A percentile compares a stretch with the other conserved stretches of the same genome.
Conservation (phyloP, 495 filamentous ascomycete species). For the Beverwykella pulmonaria region DNA sequence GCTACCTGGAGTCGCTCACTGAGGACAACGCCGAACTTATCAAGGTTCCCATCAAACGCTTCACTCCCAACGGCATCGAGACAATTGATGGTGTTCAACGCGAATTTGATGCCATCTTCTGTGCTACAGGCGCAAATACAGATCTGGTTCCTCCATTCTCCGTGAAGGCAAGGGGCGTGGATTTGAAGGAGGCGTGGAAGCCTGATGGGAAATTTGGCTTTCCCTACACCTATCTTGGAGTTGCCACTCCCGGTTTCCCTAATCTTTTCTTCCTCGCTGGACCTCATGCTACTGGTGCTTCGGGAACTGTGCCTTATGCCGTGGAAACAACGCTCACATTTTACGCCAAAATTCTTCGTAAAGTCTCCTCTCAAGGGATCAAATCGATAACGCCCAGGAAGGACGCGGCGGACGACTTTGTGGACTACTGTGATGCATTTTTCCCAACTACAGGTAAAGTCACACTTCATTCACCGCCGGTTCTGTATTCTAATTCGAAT, state of each 20-base stretch:
- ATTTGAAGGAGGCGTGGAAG: slow-evolving; percentile 56
- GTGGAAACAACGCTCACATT: slow-evolving; percentile 63
- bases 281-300: slow-evolving; percentile 54
- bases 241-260: slow-evolving; percentile 65
- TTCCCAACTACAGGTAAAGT: slow-evolving; percentile 58
- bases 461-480: not conserved
- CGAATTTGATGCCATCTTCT: slow-evolving; percentile 57
- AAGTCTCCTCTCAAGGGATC: slow-evolving; percentile 65
- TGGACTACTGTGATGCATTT: slow-evolving; percentile 63
- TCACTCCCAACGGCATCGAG: slow-evolving; percentile 57
- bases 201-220: slow-evolving; percentile 35
- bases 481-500: not conserved
- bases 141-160: slow-evolving; percentile 63
- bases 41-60: slow-evolving; percentile 56
- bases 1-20: slow-evolving; percentile 69
- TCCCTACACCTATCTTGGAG: slow-evolving; percentile 66
- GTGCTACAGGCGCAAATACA: slow-evolving; percentile 68
- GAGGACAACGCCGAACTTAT: slow-evolving; percentile 67
- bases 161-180: slow-evolving; percentile 54
- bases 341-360: slow-evolving; percentile 65
- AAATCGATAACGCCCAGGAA: slow-evolving; percentile 57
- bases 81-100: slow-evolving; percentile 39
- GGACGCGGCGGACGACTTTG: slow-evolving; percentile 63
- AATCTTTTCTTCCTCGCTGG: slow-evolving; percentile 62
- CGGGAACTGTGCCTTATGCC: slow-evolving; percentile 56